Percentiles rank a stretch among this genome's conserved stretches.
phyloP scores from a whole-genome alignment of 2,329 filamentous ascomycete species.

The Magnaporthales sp. region DNA sequence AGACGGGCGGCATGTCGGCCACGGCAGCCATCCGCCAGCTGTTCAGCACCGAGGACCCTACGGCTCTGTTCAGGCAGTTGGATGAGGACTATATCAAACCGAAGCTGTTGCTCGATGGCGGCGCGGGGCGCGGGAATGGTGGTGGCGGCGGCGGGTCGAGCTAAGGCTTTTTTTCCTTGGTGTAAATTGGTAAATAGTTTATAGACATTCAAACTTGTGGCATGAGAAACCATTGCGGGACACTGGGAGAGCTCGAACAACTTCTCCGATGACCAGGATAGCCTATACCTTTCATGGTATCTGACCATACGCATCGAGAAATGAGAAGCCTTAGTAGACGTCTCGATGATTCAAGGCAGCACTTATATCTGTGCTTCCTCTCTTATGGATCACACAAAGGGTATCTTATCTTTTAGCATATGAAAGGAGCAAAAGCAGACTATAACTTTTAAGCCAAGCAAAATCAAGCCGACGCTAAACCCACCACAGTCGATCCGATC shows the following conservation, averaged over 20 bases:
- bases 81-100: constrained; percentile 56
- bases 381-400: not conserved
- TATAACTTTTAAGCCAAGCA: not conserved
- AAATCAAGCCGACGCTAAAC: not conserved
- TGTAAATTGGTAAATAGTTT: not conserved
- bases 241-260: not conserved
- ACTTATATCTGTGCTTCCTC: too few relatives aligned
- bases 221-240: not conserved
- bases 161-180: not conserved
- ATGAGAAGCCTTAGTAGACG: not conserved
- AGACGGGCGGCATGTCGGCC: constrained; percentile 46
- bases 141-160: constrained; percentile 1
- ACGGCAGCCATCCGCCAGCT: constrained; percentile 72
- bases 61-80: constrained; percentile 80
- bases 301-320: not conserved
- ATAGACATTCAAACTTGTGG: not conserved
- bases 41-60: constrained; percentile 78
- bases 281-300: too few relatives aligned
- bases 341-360: not conserved
- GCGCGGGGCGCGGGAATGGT: constrained; percentile 13
- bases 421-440: not conserved
- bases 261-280: not conserved
- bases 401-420: not conserved
- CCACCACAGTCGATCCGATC: not conserved
- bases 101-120: constrained; percentile 17